A percentile compares a stretch with the other conserved stretches of the same genome.
phyloP scores from a whole-genome alignment of 345 rosid species.

The Brassica nigra region DNA sequence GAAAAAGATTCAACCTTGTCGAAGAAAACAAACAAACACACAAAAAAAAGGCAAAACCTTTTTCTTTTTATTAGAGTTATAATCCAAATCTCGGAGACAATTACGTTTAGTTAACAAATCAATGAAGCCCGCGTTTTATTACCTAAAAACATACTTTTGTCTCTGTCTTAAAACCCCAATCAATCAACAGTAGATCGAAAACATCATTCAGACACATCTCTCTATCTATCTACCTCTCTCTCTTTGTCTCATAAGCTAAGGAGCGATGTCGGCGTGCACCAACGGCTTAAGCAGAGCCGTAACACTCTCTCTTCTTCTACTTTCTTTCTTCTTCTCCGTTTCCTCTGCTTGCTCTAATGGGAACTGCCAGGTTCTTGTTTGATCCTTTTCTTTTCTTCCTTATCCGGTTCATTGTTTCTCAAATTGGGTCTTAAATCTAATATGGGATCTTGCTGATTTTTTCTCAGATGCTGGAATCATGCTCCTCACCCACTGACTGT shows the following conservation, averaged over 20 bases:
- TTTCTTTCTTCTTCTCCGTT: conserved; percentile 46
- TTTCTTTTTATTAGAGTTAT: background rate
- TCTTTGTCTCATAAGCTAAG: conserved; percentile 27
- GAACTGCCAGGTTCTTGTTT: conserved; percentile 63
- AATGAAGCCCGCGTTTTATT: conserved; percentile 45
- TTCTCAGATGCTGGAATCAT: conserved; percentile 67
- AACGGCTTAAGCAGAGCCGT: conserved; percentile 55
- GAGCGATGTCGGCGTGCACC: conserved; percentile 56
- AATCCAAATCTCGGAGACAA: background rate
- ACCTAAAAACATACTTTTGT: conserved; percentile 39
- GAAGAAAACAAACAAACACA: background rate
- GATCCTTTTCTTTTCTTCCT: conserved; percentile 32
- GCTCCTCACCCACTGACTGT: conserved; percentile 70
- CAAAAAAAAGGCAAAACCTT: background rate
- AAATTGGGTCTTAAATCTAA: conserved; percentile 24
- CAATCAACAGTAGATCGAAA: conserved; percentile 36
- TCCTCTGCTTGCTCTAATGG: conserved; percentile 63
- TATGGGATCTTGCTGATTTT: background rate
- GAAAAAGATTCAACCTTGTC: conserved; percentile 38
- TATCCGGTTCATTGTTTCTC: conserved; percentile 6
- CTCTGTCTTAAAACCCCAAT: conserved; percentile 41
- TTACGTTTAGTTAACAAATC: conserved; percentile 31
- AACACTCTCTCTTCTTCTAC: conserved; percentile 44
- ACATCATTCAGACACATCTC: conserved; percentile 3
- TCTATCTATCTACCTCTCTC: conserved; percentile 22